phyloP scores from a whole-genome alignment of 768 basidiomycete species.

The Suillus paluster region DNA sequence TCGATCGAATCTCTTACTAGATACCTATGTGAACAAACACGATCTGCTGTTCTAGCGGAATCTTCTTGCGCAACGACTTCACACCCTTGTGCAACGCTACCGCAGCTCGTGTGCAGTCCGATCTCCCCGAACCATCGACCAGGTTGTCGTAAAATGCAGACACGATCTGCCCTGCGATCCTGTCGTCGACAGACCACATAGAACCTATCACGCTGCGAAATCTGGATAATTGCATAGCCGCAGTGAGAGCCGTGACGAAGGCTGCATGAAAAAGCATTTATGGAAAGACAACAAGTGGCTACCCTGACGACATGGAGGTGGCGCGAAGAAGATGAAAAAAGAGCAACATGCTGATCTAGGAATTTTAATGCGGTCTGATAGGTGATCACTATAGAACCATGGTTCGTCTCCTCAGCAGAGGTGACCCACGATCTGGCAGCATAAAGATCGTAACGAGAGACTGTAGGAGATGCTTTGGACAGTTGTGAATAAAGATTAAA shows the following conservation, averaged over 20 bases:
- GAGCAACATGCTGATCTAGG: too few relatives aligned
- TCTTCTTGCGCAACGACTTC: neutral
- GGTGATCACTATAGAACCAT: too few relatives aligned
- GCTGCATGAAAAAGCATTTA: constrained; percentile 11
- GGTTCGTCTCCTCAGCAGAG: too few relatives aligned
- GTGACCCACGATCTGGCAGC: too few relatives aligned
- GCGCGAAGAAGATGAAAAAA: too few relatives aligned
- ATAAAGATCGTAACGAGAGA: too few relatives aligned
- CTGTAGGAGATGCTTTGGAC: too few relatives aligned
- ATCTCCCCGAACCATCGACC: neutral
- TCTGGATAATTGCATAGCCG: constrained; percentile 25
- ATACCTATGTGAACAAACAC: constrained; percentile 13
- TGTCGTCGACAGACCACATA: constrained; percentile 20
- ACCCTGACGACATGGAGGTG: too few relatives aligned
- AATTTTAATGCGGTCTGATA: too few relatives aligned
- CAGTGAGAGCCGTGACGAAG: constrained; percentile 18
- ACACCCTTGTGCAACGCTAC: constrained; percentile 6
- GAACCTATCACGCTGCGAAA: constrained; percentile 27
- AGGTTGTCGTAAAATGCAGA: constrained; percentile 7
- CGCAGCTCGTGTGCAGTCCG: constrained; percentile 9
- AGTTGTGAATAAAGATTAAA: too few relatives aligned
- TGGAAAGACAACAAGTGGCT: too few relatives aligned
- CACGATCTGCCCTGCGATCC: neutral
- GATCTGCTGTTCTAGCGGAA: constrained; percentile 8
- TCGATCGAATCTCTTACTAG: too few relatives aligned